These are phyloP conservation scores for Ustilago bromivora DNA, from an alignment of 1,284 basidiomycete species.

Conservation along the genomic window DNA sequence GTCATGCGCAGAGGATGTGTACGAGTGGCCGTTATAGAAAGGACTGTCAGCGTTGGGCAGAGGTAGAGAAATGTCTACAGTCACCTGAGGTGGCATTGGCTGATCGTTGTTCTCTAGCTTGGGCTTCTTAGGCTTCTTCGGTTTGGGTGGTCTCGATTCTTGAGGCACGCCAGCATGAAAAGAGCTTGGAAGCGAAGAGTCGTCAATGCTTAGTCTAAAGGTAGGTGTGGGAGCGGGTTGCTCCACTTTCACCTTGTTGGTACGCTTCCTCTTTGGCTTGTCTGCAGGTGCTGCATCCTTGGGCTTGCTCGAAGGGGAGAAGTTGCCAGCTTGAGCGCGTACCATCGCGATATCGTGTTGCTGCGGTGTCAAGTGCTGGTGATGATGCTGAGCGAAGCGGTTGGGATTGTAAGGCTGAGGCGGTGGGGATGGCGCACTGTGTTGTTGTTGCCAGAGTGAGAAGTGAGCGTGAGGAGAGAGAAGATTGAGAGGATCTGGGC, in stretches of 20 bases:
- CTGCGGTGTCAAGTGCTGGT: constrained; percentile 3
- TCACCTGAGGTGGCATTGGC: background rate
- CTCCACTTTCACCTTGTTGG: constrained; percentile 35
- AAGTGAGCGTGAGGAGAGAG: constrained; percentile 36
- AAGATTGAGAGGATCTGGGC: constrained; percentile 53
- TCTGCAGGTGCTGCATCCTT: constrained; percentile 24
- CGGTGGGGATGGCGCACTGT: background rate
- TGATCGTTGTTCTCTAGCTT: constrained; percentile 16
- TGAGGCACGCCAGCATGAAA: background rate
- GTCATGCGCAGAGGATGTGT: background rate
- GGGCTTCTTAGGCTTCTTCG: constrained; percentile 25
- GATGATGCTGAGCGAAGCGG: constrained; percentile 4
- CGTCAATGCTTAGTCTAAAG: constrained; percentile 15
- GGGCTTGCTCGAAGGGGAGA: constrained; percentile 20
- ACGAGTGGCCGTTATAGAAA: background rate
- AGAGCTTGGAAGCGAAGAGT: background rate
- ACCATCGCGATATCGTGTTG: constrained; percentile 17
- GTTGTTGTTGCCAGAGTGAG: constrained; percentile 35
- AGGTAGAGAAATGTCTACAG: constrained; percentile 9
- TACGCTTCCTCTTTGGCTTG: constrained; percentile 32
- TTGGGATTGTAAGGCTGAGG: constrained; percentile 13
- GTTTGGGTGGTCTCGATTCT: constrained; percentile 4
- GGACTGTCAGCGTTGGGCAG: background rate
- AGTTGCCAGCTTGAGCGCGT: constrained; percentile 1
- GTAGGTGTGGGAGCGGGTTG: background rate